Evolutionary conservation across 768 basidiomycete genomes (phyloP), one percentile per base, ranked within the genome.

Genomic region (Psilocybe sp.): DNA sequence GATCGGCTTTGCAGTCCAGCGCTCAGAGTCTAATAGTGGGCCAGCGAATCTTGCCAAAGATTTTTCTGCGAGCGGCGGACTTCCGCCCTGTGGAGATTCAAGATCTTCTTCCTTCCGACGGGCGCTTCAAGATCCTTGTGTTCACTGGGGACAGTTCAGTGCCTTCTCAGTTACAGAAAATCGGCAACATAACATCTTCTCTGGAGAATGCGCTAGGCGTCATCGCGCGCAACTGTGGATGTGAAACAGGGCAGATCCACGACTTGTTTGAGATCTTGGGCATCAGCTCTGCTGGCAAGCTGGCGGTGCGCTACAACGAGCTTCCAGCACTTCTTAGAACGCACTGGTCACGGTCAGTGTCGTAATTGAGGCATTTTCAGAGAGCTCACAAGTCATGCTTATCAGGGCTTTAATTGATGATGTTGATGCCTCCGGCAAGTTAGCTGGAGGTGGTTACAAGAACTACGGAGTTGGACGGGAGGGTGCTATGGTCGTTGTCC

Each of bases 371-470:
- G 11, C 15, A 9, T 34, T 3, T 16, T 5, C 19, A 19, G 46
- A 23, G 2, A 28, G 35, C 12, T 47, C 28, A 23, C 40, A 28
- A 28, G 7, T 28, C n/a, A n/a, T n/a, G n/a, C 7, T 28, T n/a
- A 20, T 32, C 49, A 88, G 86, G 62, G 77, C 84, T 5, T 69
- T 82, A 28, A 68, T 84, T 12, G 87, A 89, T 51, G 84, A 83
- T 48, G 62, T 55, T 2, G 77, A 81, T 51, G 51, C 75, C 31
- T 66, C 62, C 12, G 76, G 74, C 3, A 59, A 47, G 4, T 58
- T 68, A 16, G 82, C 80, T 19, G 83, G 82, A 3, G 70, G 71
- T 34, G 83, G 79, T 3, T 87, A 87, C 60, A 54, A 63, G 0
- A 71, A 74, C 19, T 85, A 80, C 54, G 85, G 84, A 0, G 73